phyloP scores from a whole-genome alignment of 495 filamentous ascomycete species.

The Bathelium albidoporum region DNA sequence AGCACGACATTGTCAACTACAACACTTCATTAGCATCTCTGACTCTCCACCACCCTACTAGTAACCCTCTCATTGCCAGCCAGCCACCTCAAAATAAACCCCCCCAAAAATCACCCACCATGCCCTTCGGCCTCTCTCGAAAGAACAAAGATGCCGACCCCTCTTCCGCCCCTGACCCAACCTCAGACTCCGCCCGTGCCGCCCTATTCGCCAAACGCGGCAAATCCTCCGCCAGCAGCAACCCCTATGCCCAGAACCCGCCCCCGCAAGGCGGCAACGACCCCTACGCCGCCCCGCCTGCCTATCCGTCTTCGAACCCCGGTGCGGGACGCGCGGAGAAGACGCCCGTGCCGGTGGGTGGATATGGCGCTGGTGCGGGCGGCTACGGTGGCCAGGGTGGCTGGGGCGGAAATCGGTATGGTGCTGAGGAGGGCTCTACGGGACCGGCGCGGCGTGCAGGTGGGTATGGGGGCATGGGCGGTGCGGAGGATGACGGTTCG shows the following conservation, averaged over 20 bases:
- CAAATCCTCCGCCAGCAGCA: slow-evolving; percentile 9
- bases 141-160: slow-evolving; percentile 22
- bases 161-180: slow-evolving; percentile 17
- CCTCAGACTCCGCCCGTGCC: slow-evolving; percentile 20
- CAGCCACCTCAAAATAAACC: too few relatives aligned
- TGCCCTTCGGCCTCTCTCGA: slow-evolving; percentile 25
- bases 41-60: not conserved
- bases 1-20: too few relatives aligned
- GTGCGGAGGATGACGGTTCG: slow-evolving; percentile 22
- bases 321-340: slow-evolving; percentile 27
- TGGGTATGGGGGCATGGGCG: slow-evolving; percentile 27
- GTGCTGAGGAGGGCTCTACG: slow-evolving; percentile 7
- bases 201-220: slow-evolving; percentile 25
- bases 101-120: not conserved
- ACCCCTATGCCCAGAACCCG: slow-evolving; percentile 17
- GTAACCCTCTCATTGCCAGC: too few relatives aligned
- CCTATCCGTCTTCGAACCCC: slow-evolving; percentile 14
- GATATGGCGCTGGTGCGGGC: slow-evolving; percentile 8
- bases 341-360: slow-evolving; percentile 25
- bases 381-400: slow-evolving; percentile 20
- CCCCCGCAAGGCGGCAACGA: slow-evolving; percentile 18
- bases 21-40: too few relatives aligned
- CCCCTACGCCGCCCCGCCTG: slow-evolving; percentile 24
- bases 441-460: slow-evolving; percentile 6
- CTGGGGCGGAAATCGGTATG: slow-evolving; percentile 27